Evolutionary conservation across 1,139 yeast genomes (phyloP), one percentile per base, ranked within the genome.

Genomic region (Suhomyces atakaporum): DNA sequence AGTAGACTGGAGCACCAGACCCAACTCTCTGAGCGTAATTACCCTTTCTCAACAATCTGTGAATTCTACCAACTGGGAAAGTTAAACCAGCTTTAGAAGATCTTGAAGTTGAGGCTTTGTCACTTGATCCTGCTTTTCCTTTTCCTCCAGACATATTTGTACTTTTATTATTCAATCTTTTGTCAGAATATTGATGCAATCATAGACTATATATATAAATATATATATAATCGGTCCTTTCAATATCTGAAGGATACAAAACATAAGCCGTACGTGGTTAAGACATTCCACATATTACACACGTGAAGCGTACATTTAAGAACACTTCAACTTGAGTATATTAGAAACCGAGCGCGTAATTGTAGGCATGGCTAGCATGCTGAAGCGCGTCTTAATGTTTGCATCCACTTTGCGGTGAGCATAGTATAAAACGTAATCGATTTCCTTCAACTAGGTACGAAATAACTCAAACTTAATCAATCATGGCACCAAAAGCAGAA

Each of bases 41-140:
- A 63, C 97, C 97, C 75, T 86, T 89, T 81, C 96, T 87, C 62
- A 90, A 77, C 61, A 89, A 80, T 78, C 97, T 84, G 80, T 90
- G 97, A 54, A 90, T 94, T 84, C 97, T 92, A 73, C 97, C 97
- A 56, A 92, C 97, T 74, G 97, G 97, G 95, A 92, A 90, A 58
- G 96, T 87, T 67, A 90, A 82, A 69, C 97, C 97, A 65, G 97
- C 97, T 78, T 88, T 90, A 49, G 96, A 84, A 56, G 97, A 90
- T 81, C 97, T 89, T 42, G 97, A 85, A 73, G 94, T 92, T 60
- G 97, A 84, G 58, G 94, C 89, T 75, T 90, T 90, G 66, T 89
- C 90, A 54, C 86, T 66, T 54, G 95, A 75, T 60, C 95, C 94
- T 65, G 96, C 95, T 76, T 89, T 89, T 71, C 97, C 97, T 84